Percentiles rank a stretch among this genome's conserved stretches.
Evolutionary conservation across 768 basidiomycete genomes (phyloP).

Genomic region (Tremella fuciformis): DNA sequence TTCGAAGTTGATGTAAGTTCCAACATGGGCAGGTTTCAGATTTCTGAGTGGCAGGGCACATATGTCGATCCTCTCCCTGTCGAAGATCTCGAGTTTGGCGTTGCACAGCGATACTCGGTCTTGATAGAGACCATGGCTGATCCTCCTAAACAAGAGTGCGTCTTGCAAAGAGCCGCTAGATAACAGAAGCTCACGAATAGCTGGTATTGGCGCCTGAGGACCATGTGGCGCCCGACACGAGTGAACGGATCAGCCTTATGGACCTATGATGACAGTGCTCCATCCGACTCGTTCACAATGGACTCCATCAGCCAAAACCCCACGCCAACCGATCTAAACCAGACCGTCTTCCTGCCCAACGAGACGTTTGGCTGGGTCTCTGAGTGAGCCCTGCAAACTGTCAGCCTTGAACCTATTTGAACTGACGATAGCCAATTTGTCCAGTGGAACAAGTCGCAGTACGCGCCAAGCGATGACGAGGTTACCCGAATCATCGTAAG

Average conservation of each 20-base stretch:
- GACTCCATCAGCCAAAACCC: not conserved
- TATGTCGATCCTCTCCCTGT: constrained; percentile 12
- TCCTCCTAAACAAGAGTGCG: constrained; percentile 5
- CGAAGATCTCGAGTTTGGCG: constrained; percentile 8
- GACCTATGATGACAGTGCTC: not conserved
- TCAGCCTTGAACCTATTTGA: not conserved
- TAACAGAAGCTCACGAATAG: not conserved
- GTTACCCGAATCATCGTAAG: constrained; percentile 7
- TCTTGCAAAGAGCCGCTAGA: not conserved
- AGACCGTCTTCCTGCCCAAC: constrained; percentile 5
- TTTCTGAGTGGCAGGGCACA: constrained; percentile 6
- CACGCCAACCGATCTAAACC: constrained; percentile 4
- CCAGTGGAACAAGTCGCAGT: constrained; percentile 8
- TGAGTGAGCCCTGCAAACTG: not conserved
- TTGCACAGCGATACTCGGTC: constrained; percentile 14
- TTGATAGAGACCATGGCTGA: constrained; percentile 10
- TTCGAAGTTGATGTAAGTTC: constrained; percentile 18
- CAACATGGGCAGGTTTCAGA: not conserved
- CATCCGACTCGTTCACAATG: not conserved
- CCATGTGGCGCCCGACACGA: constrained; percentile 11
- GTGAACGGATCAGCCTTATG: constrained; percentile 11
- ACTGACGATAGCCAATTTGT: not conserved
- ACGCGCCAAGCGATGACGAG: constrained; percentile 5
- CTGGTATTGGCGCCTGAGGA: constrained; percentile 8
- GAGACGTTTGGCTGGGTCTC: constrained; percentile 13